Base-by-base conservation (phyloP, 352 stramenopile species). In the Globisporangium iwayamae region DNA sequence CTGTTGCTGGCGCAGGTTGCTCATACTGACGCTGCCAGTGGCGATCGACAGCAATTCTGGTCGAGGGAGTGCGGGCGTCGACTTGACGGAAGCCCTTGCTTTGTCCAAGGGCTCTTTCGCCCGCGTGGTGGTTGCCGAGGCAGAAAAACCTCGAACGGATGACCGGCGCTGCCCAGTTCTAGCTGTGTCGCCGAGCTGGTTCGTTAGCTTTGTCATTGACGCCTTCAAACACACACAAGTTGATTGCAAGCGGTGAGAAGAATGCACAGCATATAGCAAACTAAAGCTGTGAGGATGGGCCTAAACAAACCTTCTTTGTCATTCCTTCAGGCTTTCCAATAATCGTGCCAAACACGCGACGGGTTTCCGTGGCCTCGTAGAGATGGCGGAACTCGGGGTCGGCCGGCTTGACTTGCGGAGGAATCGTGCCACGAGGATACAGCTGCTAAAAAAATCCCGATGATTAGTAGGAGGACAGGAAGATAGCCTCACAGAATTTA, bases 311-410 rank as follows among this genome's bases (percentile, higher is more conserved):
- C 36, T 50, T 54, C 43, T 65, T 72, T 14, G 48, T 0, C 34
- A 60, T 14, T 16, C 20, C 11, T 13, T 61, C 61, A 0, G 34
- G 3, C 10, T 45, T 56, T 9, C 50, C 52, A 8, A 22, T 18
- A 2, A 18, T 3, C 13, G 38, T 48, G 25, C 34, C 51, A 39
- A 58, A 45, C 30, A 70, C 71, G 50, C 67, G 72, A 6, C 76
- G 74, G 36, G 67, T 67, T n/a, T 71, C 59, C 36, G 61, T 64
- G 11, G 72, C 74, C 46, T 79, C 62, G 60, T 89, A 69, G 14
- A 89, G 66, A 43, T 79, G 73, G 10, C 73, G 68, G n/a, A 85
- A 77, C 56, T 92, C 83, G 0, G 79, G 79, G 38, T 92, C 83
- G 0, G 63, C 39, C 58, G 79, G 78, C 56, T 79, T 58, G 4